Percentiles rank a stretch among this genome's conserved stretches.
Conservation (phyloP, 768 basidiomycete species). For the Chalciporus piperatus region DNA sequence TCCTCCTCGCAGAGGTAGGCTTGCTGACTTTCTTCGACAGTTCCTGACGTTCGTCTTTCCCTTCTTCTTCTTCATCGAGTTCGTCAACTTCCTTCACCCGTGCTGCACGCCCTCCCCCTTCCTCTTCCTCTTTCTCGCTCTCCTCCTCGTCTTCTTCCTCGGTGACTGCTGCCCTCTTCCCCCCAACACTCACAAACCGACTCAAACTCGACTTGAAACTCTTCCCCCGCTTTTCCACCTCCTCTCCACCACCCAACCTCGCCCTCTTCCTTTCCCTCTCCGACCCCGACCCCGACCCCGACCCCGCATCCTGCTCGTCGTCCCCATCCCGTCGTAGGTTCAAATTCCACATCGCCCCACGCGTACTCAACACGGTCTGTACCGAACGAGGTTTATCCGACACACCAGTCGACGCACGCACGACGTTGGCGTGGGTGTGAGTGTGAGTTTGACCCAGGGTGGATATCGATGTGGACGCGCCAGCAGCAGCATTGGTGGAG, state of each 20-base stretch:
- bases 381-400: slow-evolving; percentile 21
- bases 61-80: slow-evolving; percentile 7
- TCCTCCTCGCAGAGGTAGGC: slow-evolving; percentile 15
- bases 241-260: slow-evolving; percentile 18
- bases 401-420: background rate
- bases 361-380: slow-evolving; percentile 51
- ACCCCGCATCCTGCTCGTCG: background rate
- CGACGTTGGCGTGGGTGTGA: background rate
- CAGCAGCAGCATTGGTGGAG: background rate
- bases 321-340: slow-evolving; percentile 7
- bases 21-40: background rate
- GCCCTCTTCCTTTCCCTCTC: too few species aligned
- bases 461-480: background rate
- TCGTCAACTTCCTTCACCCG: slow-evolving; percentile 14
- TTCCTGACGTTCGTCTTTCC: background rate
- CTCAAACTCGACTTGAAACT: slow-evolving; percentile 47
- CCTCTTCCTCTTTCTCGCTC: slow-evolving; percentile 10
- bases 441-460: background rate
- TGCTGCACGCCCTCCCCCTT: slow-evolving; percentile 8
- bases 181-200: slow-evolving; percentile 53
- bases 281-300: too few species aligned
- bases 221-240: slow-evolving; percentile 21
- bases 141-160: slow-evolving; percentile 12
- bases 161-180: slow-evolving; percentile 16
- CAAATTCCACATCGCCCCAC: slow-evolving; percentile 49